Evolutionary conservation across 1,284 basidiomycete genomes (phyloP).

Genomic region (Boletus semigastroideus): DNA sequence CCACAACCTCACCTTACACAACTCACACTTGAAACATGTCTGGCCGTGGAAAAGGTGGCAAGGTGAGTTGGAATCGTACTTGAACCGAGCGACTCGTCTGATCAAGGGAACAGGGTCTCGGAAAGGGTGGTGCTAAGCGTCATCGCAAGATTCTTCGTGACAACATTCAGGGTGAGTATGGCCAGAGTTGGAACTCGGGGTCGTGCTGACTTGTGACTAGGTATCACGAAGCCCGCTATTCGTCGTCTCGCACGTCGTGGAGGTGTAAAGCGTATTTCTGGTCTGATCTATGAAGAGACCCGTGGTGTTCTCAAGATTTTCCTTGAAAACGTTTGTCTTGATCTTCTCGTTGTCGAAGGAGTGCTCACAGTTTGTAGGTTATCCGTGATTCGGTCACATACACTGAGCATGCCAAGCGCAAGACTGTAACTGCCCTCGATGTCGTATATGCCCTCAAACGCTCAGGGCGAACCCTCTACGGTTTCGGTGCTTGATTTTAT

Average conservation of each 20-base stretch:
- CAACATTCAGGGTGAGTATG: constrained; percentile 56
- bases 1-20: too few relatives aligned
- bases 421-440: constrained; percentile 82
- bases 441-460: constrained; percentile 84
- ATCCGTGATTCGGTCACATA: neutral
- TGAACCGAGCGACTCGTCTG: neutral
- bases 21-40: neutral
- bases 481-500: constrained; percentile 55
- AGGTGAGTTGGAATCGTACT: constrained; percentile 34
- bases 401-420: constrained; percentile 87
- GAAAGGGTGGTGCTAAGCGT: constrained; percentile 33
- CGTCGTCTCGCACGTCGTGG: constrained; percentile 74
- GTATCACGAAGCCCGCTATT: constrained; percentile 57
- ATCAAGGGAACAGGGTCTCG: constrained; percentile 33
- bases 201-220: neutral
- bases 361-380: neutral
- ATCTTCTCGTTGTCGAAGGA: too few relatives aligned
- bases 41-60: constrained; percentile 75
- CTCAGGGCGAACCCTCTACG: constrained; percentile 77
- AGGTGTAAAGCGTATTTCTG: constrained; percentile 74
- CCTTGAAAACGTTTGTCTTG: constrained; percentile 36
- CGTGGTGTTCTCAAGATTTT: constrained; percentile 62
- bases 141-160: constrained; percentile 60
- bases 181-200: too few relatives aligned
- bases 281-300: constrained; percentile 73